Evolutionary conservation across 805 yeast genomes (phyloP), one percentile per base, ranked within the genome.

Genomic region (Candida nonsorbophila): DNA sequence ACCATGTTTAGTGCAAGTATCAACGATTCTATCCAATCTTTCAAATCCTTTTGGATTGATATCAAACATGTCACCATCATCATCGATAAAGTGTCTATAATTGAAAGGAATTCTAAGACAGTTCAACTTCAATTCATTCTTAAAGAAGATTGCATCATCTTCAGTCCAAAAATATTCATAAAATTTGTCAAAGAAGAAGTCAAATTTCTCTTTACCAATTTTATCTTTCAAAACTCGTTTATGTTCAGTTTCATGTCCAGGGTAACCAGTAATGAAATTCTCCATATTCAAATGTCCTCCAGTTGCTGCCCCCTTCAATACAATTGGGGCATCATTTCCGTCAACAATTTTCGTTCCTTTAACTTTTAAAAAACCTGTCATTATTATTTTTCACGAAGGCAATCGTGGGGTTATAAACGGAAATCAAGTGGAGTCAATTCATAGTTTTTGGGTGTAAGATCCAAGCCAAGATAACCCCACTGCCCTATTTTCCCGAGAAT

Each of bases 201-300:
- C 58, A 40, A 55, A 64, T 42, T 70, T 71, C 34, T 69, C 72
- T 30, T 60, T 40, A 24, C 77, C 77, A 37, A 71, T 58, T 24
- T 47, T 60, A 25, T 44, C 33, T 36, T 47, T 41, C 31, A 70
- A 33, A 1, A 66, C 68, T 25, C 50, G 38, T 42, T 69, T 69
- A 40, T 68, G 73, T 40, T 70, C 74, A 13, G 71, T 58, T 41
- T 70, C 77, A 39, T 65, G 72, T 3, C 76, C 76, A 7, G 75
- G 73, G 37, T 62, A 71, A 4, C 76, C 76, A 16, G 74, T 70
- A 40, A 71, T 70, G 61, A 71, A 70, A 47, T 71, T 71, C 47
- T 70, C 76, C 75, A 70, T 70, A 46, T 70, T 71, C 36, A 71
- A 58, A 35, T 64, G 72, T 24, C 74, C 74, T 25, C 75, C 75